Evolutionary conservation across 768 basidiomycete genomes (phyloP).

Genomic region (Coprinopsis marcescibilis): DNA sequence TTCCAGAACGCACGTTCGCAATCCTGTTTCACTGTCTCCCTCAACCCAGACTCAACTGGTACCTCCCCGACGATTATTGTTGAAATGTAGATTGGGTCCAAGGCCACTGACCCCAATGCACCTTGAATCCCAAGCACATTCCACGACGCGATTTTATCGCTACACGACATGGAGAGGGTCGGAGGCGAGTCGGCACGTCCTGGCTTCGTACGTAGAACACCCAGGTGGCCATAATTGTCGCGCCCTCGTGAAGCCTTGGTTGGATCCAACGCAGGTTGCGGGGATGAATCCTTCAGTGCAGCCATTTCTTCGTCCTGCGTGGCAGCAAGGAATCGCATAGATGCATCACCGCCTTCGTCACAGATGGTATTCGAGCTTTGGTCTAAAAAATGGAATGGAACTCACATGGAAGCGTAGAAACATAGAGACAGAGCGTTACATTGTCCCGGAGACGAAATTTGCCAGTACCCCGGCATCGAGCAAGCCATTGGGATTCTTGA

Average conservation of each 20-base stretch:
- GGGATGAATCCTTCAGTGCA: conserved; percentile 49
- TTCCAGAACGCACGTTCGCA: conserved; percentile 64
- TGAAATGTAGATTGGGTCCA: conserved; percentile 60
- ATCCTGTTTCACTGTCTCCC: conserved; percentile 43
- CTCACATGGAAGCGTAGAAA: conserved; percentile 56
- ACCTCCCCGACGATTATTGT: conserved; percentile 56
- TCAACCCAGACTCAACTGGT: conserved; percentile 46
- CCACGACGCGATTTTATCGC: conserved; percentile 92
- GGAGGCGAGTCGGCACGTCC: conserved; percentile 86
- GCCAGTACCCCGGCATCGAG: conserved; percentile 18
- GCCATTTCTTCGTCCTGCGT: conserved; percentile 75
- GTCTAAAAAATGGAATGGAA: conserved; percentile 5
- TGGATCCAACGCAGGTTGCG: conserved; percentile 27
- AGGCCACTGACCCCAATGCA: conserved; percentile 53
- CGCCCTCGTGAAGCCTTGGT: conserved; percentile 62
- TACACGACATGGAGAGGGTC: conserved; percentile 86
- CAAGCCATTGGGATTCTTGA: conserved; percentile 36
- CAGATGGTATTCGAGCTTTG: conserved; percentile 6
- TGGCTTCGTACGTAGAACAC: conserved; percentile 88
- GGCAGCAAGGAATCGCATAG: conserved; percentile 69
- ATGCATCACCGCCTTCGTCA: conserved; percentile 78
- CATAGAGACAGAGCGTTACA: conserved; percentile 61
- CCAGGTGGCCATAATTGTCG: conserved; percentile 67
- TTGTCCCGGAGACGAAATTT: conserved; percentile 41
- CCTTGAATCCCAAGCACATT: conserved; percentile 82